Percentiles rank a stretch among this genome's conserved stretches.
Evolutionary conservation across 371 early-diverging fungal species (phyloP).

Genomic region (Coemansia sp.): DNA sequence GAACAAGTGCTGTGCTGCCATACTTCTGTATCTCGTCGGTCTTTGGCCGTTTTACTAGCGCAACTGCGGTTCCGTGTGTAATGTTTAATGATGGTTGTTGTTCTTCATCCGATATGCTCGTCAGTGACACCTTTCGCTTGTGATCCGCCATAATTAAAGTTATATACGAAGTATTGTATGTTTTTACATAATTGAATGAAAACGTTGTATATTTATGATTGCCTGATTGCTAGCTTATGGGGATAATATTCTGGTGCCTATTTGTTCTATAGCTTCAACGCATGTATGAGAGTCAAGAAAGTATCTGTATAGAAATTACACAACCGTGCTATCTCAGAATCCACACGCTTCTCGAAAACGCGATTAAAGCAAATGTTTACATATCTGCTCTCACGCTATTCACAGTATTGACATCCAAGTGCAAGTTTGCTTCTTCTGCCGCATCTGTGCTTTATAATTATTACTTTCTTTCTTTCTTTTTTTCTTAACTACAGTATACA

Average conservation of each 20-base stretch:
- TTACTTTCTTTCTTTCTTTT: neutral
- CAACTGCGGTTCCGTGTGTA: constrained; percentile 31
- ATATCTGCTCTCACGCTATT: neutral
- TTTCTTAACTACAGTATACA: neutral
- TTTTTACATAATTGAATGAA: neutral
- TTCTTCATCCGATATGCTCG: constrained; percentile 12
- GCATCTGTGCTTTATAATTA: neutral
- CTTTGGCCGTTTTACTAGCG: constrained; percentile 36
- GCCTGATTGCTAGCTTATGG: too few relatives aligned
- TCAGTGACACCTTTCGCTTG: constrained; percentile 31
- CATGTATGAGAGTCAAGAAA: too few relatives aligned
- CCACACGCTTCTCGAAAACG: too few relatives aligned
- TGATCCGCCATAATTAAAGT: constrained; percentile 32
- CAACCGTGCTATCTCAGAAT: too few relatives aligned
- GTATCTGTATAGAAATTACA: too few relatives aligned
- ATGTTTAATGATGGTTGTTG: neutral
- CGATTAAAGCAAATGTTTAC: neutral
- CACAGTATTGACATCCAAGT: neutral
- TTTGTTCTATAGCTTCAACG: too few relatives aligned
- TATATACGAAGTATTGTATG: too few relatives aligned
- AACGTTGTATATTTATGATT: too few relatives aligned
- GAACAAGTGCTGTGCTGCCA: constrained; percentile 48
- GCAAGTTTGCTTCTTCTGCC: neutral
- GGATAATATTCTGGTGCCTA: too few relatives aligned
- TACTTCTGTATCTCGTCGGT: constrained; percentile 1